Evolutionary conservation across 306 rosid species (phyloP), one percentile per base, ranked within the genome.

Genomic region (Cucumis cinereus): DNA sequence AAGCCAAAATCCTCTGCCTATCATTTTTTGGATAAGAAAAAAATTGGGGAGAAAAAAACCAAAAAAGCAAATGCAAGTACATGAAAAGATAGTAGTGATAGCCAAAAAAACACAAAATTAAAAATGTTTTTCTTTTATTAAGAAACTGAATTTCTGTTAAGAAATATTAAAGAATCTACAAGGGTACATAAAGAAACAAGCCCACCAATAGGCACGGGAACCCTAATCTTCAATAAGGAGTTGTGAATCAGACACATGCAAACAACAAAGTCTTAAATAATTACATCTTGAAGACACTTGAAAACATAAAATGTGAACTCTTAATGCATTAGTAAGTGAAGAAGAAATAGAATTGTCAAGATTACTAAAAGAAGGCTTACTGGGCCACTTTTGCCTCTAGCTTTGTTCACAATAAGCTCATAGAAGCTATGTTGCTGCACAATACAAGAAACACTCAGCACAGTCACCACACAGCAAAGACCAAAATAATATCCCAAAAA

Each of bases 371-470:
- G 50, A 33, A 38, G 22, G 26, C 56, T 62, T 90, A 94, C 99
- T 41, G 96, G 99, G 78, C 99, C 97, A 89, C 97, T 92, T 79
- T 94, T 94, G 10, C 99, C 99, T 85, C 99, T 86, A 3, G 97
- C 98, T 82, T 90, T 91, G 90, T 94, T 94, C 49, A 91, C 78
- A 2, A 94, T 94, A 68, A 94, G 83, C 82, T 94, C 98, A 82
- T 91, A 94, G 83, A 94, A 94, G 80, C 99, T 92, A 76, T 94
- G 99, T 81, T 94, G 99, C 97, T 94, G 93, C 79, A 83, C 78
- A 59, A 47, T 73, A 81, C 19, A 85, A 63, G 8, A 63, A 79
- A 72, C 36, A 57, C 68, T 89, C 57, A 82, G 86, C 70, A 82
- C 13, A 50, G 41, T 77, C 57, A 43, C 56, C 56, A 23, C 8